phyloP scores from a whole-genome alignment of 768 basidiomycete species.

The Xanthoconium purpureum region DNA sequence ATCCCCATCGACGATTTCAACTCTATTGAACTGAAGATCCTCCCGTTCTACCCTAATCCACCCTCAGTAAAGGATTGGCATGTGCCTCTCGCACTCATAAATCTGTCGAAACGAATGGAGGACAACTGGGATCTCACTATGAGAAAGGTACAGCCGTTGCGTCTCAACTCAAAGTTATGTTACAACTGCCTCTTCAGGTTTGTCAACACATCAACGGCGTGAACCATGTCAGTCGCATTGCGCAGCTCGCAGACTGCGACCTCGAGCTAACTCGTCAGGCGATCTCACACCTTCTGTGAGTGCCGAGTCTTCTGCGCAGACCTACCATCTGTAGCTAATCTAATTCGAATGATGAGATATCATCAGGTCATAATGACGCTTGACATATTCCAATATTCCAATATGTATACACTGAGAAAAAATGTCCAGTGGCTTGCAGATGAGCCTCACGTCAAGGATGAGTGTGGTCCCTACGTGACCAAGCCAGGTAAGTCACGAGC shows the following conservation, averaged over 20 bases:
- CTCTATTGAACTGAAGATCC: slow-evolving; percentile 92
- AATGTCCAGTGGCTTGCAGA: slow-evolving; percentile 85
- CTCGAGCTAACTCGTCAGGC: slow-evolving; percentile 77
- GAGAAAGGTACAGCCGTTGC: slow-evolving; percentile 56
- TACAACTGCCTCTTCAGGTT: slow-evolving; percentile 39
- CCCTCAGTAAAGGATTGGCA: slow-evolving; percentile 89
- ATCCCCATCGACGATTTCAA: slow-evolving; percentile 90
- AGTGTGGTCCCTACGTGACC: slow-evolving; percentile 92
- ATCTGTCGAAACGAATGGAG: slow-evolving; percentile 75
- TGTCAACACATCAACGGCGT: slow-evolving; percentile 84
- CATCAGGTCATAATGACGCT: slow-evolving; percentile 96
- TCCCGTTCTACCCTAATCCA: slow-evolving; percentile 96
- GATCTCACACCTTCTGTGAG: slow-evolving; percentile 89
- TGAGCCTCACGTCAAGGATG: slow-evolving; percentile 77
- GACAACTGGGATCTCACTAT: slow-evolving; percentile 97
- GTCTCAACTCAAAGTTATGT: neutral
- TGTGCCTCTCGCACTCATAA: slow-evolving; percentile 88
- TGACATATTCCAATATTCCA: slow-evolving; percentile 97
- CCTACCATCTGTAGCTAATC: neutral
- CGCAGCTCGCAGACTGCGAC: slow-evolving; percentile 88
- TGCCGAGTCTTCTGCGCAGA: neutral
- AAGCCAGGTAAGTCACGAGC: slow-evolving; percentile 50
- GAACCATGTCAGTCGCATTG: slow-evolving; percentile 88
- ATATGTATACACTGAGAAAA: slow-evolving; percentile 91
- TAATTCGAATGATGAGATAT: slow-evolving; percentile 51